Conservation (phyloP, 2,329 filamentous ascomycete species). For the Amphichorda felina region DNA sequence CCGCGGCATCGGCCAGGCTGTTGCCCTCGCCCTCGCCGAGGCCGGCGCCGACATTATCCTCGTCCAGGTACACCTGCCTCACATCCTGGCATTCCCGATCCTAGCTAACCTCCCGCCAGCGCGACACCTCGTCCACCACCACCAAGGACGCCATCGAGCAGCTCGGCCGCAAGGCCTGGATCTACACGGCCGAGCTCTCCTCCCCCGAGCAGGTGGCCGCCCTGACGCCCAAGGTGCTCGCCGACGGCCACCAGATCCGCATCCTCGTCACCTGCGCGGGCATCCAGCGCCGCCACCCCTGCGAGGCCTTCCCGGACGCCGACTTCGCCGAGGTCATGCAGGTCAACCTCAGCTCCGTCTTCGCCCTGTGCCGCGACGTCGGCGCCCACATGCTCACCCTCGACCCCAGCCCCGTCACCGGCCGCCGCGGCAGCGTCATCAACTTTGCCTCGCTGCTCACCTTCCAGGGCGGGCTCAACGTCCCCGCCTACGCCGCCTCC, state of each 20-base stretch:
- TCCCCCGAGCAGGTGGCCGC: constrained; percentile 45
- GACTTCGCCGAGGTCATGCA: constrained; percentile 78
- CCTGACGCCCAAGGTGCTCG: constrained; percentile 49
- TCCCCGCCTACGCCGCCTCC: constrained; percentile 76
- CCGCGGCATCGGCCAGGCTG: constrained; percentile 44
- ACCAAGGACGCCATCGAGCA: constrained; percentile 52
- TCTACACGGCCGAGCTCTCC: constrained; percentile 61
- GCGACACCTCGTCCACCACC: constrained; percentile 25
- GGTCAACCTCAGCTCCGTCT: constrained; percentile 76
- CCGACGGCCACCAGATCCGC: constrained; percentile 52
- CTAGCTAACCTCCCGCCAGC: constrained; percentile 14
- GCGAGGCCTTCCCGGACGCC: constrained; percentile 60
- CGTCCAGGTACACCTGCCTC: constrained; percentile 28
- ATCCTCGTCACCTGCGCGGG: constrained; percentile 82
- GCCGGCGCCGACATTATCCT: constrained; percentile 45
- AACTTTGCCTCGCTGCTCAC: constrained; percentile 74
- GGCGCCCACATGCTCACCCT: constrained; percentile 67
- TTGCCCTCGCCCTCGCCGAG: constrained; percentile 45
- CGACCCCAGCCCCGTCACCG: constrained; percentile 29
- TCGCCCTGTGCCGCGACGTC: constrained; percentile 65
- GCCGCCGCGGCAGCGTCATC: constrained; percentile 61
- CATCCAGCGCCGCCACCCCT: constrained; percentile 69
- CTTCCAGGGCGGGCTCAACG: constrained; percentile 80
- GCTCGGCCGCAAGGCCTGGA: constrained; percentile 52
- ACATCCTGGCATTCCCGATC: background rate